Conservation (phyloP, 169 alveolate species). For the Ophryocystis elektroscirrha region DNA sequence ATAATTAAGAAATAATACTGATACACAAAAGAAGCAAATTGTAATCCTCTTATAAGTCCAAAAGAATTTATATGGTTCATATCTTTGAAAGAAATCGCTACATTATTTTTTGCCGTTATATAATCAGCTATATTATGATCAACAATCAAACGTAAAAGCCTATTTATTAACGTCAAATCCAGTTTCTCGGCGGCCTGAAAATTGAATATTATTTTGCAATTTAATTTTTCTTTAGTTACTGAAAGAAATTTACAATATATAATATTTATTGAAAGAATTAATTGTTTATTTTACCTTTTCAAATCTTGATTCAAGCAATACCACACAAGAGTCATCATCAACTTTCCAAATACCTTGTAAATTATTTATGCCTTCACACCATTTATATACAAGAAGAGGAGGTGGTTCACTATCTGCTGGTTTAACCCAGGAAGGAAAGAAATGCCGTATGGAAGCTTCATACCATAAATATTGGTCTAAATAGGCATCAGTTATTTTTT, state of each 20-base stretch:
- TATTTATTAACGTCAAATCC: slow-evolving; percentile 83
- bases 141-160: slow-evolving; percentile 85
- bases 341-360: slow-evolving; percentile 89
- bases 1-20: slow-evolving; percentile 51
- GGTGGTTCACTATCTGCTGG: slow-evolving; percentile 99
- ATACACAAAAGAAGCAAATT: slow-evolving; percentile 87
- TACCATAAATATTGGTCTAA: slow-evolving; percentile 96
- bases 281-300: slow-evolving; percentile 36
- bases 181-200: slow-evolving; percentile 73
- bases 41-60: slow-evolving; percentile 93
- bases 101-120: slow-evolving; percentile 93
- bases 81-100: slow-evolving; percentile 84
- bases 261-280: neutral
- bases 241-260: neutral
- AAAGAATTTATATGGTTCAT: slow-evolving; percentile 93
- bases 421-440: slow-evolving; percentile 98
- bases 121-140: slow-evolving; percentile 99
- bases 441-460: slow-evolving; percentile 89
- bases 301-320: slow-evolving; percentile 72
- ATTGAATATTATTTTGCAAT: neutral
- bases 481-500: slow-evolving; percentile 99
- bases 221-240: neutral
- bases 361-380: slow-evolving; percentile 97
- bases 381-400: slow-evolving; percentile 92
- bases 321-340: slow-evolving; percentile 72